These are phyloP conservation scores for Penicillium sp. DNA, from an alignment of 2,329 filamentous ascomycete species.

Conservation along the genomic window DNA sequence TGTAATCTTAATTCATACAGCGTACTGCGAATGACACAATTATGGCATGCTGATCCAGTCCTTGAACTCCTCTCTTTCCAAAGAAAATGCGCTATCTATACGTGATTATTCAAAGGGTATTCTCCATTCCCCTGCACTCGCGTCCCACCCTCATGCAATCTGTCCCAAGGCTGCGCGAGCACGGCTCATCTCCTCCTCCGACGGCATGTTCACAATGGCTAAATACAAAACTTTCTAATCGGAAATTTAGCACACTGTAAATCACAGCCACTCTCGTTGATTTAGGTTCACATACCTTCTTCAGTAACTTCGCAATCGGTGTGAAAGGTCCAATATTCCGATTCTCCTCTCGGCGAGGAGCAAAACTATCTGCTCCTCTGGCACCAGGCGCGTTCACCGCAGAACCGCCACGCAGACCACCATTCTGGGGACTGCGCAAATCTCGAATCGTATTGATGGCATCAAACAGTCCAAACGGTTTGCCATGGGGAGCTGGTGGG, in stretches of 20 bases:
- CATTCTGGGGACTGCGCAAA: background rate
- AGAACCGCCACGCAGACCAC: background rate
- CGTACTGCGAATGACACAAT: conserved; percentile 6
- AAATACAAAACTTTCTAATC: conserved; percentile 53
- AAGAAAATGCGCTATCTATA: background rate
- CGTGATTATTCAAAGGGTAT: background rate
- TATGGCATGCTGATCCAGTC: background rate
- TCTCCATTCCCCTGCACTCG: background rate
- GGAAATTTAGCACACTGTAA: background rate
- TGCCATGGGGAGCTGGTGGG: conserved; percentile 15
- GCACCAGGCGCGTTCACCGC: background rate
- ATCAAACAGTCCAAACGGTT: conserved; percentile 5
- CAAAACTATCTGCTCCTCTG: background rate
- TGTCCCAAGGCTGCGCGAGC: conserved; percentile 18
- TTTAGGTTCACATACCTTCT: conserved; percentile 26
- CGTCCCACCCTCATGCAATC: background rate
- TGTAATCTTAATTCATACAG: conserved; percentile 25
- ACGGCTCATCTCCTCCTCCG: conserved; percentile 44
- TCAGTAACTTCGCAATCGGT: conserved; percentile 30
- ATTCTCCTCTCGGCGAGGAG: background rate
- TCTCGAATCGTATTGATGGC: conserved; percentile 6
- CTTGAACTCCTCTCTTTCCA: no score
- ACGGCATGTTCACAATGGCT: conserved; percentile 55
- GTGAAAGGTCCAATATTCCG: conserved; percentile 5
- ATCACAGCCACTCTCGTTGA: background rate